These are phyloP conservation scores for Amylostereum areolatum DNA, from an alignment of 1,284 basidiomycete species.

Conservation along the genomic window DNA sequence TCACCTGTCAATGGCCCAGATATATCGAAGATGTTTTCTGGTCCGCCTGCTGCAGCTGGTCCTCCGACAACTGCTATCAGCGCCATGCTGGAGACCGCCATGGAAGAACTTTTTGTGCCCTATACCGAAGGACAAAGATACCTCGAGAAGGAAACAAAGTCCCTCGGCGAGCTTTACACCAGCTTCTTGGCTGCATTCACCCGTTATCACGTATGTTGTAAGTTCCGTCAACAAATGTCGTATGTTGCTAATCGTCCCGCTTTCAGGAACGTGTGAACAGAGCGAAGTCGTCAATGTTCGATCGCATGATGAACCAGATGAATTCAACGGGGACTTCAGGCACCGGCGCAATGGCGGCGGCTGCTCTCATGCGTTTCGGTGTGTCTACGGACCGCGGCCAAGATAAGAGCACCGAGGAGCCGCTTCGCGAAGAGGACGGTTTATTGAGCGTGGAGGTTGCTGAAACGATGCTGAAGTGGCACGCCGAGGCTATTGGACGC, in stretches of 20 bases:
- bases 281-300: conserved; percentile 77
- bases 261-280: conserved; percentile 70
- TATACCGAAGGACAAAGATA: conserved; percentile 92
- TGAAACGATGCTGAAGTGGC: conserved; percentile 92
- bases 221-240: not conserved
- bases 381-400: conserved; percentile 49
- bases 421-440: conserved; percentile 77
- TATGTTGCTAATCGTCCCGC: conserved; percentile 3
- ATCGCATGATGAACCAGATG: conserved; percentile 90
- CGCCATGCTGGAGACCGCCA: conserved; percentile 87
- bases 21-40: conserved; percentile 49
- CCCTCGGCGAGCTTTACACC: conserved; percentile 79
- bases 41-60: conserved; percentile 33
- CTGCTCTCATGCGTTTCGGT: conserved; percentile 77
- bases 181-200: conserved; percentile 75
- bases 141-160: conserved; percentile 88
- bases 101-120: conserved; percentile 95
- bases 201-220: conserved; percentile 77
- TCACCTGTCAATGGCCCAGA: conserved; percentile 57
- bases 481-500: conserved; percentile 90
- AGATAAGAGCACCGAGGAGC: conserved; percentile 61
- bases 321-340: conserved; percentile 60
- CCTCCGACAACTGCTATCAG: conserved; percentile 43
- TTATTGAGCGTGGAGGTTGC: conserved; percentile 69
- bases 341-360: conserved; percentile 67